A percentile compares a stretch with the other conserved stretches of the same genome.
Evolutionary conservation across 495 filamentous ascomycete species (phyloP).

Genomic region (Trichoderma orchidacearum): DNA sequence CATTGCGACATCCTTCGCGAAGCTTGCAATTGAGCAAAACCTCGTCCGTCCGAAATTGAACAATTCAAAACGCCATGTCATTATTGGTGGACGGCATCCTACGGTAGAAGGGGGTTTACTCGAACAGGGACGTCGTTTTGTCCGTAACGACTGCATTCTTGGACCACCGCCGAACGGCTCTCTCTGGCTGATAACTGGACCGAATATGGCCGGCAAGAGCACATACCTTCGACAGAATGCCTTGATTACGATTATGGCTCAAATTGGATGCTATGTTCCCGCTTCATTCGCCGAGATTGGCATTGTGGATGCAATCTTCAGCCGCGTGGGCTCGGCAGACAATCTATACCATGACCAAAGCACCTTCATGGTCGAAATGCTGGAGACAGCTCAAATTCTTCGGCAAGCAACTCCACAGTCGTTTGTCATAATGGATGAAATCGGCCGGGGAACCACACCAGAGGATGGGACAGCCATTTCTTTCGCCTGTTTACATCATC

Average conservation of each 20-base stretch:
- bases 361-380: conserved; percentile 89
- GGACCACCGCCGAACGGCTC: conserved; percentile 42
- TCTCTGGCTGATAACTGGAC: conserved; percentile 84
- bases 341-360: conserved; percentile 85
- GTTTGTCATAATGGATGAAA: conserved; percentile 99
- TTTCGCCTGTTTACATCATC: conserved; percentile 73
- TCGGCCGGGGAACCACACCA: conserved; percentile 86
- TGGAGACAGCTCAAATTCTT: conserved; percentile 60
- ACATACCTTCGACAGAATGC: conserved; percentile 94
- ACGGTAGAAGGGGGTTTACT: conserved; percentile 74
- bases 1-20: conserved; percentile 71
- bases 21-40: conserved; percentile 55
- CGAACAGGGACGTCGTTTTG: conserved; percentile 70
- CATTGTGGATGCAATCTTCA: conserved; percentile 85
- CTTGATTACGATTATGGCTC: conserved; percentile 81
- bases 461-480: conserved; percentile 82
- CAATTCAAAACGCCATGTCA: conserved; percentile 25
- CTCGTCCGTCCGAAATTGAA: conserved; percentile 64
- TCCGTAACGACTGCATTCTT: conserved; percentile 75
- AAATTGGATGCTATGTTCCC: conserved; percentile 84
- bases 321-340: conserved; percentile 82
- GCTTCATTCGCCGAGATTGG: conserved; percentile 74
- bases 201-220: conserved; percentile 98
- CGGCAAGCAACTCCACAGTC: conserved; percentile 50
- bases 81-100: conserved; percentile 76